Evolutionary conservation across 1,284 basidiomycete species (phyloP), one percentile per base, ranked within the genome.

Genomic region (Austroboletus rostrupii): DNA sequence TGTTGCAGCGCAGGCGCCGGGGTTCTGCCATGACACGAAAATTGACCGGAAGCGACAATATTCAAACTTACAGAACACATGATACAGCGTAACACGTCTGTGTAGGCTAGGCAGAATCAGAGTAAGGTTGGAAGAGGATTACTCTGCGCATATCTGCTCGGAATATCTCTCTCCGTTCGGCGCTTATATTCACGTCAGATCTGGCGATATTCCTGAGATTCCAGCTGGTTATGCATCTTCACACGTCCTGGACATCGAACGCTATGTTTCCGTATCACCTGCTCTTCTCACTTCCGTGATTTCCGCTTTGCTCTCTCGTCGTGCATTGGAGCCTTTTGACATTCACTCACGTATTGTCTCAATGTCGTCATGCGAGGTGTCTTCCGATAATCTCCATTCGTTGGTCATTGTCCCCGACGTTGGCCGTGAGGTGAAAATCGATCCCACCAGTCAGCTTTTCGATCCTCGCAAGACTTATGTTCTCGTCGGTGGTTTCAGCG

Each of bases 401-500:
- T 16, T 39, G 20, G 37, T 39, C 20, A 43, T 61, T 13, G 20
- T 63, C 32, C 60, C 64, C 66, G 37, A 39, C 3, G 19, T 12
- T n/a, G 19, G 11, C 37, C 10, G 12, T 11, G 37, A 13, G 3
- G 20, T 39, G 20, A 20, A 19, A 20, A 39, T 39, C 17, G 47
- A 68, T 41, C 57, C 37, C 20, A 19, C 37, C 3, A 20, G 37
- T n/a, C 37, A 39, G 9, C 19, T 39, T 19, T 61, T 39, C 20
- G 37, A 39, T 23, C 37, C 37, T 14, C 37, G 37, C 37, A 39
- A 39, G 4, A 21, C 37, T 13, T 39, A 39, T 14, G 20, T 33
- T 5, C 59, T 69, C 3, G 47, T 69, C 5, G 65, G 66, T 19
- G 65, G 65, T 23, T 57, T 56, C 45, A 64, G 61, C 14, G 62